These are phyloP conservation scores for Eremochloa ophiuroides DNA, from an alignment of 176 grass and related monocot genomes.

Conservation along the genomic window DNA sequence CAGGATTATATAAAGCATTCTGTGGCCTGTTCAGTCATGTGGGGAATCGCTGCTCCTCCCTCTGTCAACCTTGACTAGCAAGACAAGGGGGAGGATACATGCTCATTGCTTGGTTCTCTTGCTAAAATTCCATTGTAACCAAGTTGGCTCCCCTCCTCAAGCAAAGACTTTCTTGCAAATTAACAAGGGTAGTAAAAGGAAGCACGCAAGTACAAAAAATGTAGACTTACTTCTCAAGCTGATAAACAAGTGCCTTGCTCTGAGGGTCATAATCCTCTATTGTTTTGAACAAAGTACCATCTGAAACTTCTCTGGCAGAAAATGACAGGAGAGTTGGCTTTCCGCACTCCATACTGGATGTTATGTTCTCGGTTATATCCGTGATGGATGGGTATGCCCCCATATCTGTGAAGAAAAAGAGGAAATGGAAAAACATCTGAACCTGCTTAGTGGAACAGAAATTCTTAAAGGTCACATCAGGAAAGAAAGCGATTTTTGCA, in stretches of 20 bases:
- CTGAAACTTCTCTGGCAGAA: conserved; percentile 90
- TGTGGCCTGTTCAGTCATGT: background rate
- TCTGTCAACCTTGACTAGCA: background rate
- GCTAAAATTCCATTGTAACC: background rate
- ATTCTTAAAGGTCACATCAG: conserved; percentile 12
- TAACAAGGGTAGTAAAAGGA: background rate
- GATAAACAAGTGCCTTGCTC: conserved; percentile 67
- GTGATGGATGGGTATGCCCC: conserved; percentile 71
- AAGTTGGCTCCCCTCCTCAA: background rate
- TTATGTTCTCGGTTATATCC: conserved; percentile 53
- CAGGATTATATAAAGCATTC: background rate
- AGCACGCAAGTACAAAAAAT: background rate
- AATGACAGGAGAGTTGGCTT: conserved; percentile 81
- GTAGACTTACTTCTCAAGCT: conserved; percentile 78
- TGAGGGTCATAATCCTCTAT: conserved; percentile 87
- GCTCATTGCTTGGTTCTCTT: background rate
- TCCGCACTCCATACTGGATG: conserved; percentile 68
- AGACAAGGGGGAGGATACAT: background rate
- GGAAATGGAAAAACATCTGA: conserved; percentile 4
- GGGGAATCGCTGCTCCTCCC: background rate
- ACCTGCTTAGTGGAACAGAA: conserved; percentile 15
- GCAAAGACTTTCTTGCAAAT: background rate
- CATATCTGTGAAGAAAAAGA: conserved; percentile 34
- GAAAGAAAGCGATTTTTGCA: conserved; percentile 20
- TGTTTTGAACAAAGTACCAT: conserved; percentile 92